phyloP scores from a whole-genome alignment of 148 eudicot genomes.

The Euryodendron excelsum region DNA sequence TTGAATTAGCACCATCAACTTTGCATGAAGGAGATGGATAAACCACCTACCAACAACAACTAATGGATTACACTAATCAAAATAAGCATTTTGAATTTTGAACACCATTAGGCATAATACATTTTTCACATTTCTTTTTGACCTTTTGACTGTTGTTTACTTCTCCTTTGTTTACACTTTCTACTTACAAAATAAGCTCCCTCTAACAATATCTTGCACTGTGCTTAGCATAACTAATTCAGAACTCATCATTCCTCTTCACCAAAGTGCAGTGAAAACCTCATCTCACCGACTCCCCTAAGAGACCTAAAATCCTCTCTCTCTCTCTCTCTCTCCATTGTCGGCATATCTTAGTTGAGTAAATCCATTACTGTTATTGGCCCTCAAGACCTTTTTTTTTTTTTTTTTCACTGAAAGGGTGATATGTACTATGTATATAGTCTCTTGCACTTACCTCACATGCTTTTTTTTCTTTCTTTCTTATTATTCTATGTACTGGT shows the following conservation, averaged over 20 bases:
- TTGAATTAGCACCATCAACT: neutral
- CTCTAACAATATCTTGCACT: neutral
- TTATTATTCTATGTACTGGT: too few species aligned
- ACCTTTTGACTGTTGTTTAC: slow-evolving; percentile 12
- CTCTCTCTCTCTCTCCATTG: slow-evolving; percentile 16
- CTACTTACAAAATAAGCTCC: neutral
- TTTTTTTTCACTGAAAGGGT: too few species aligned
- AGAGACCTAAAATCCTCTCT: neutral
- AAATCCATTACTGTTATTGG: too few species aligned
- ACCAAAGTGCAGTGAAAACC: neutral
- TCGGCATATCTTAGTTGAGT: too few species aligned
- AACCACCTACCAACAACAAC: slow-evolving; percentile 5
- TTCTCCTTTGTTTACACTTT: slow-evolving; percentile 8
- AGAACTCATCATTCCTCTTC: neutral
- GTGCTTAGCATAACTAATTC: neutral
- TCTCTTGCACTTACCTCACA: too few species aligned
- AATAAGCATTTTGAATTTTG: neutral
- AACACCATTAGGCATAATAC: neutral
- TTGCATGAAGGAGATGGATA: slow-evolving; percentile 4
- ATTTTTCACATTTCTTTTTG: neutral
- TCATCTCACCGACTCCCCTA: neutral
- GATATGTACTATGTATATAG: too few species aligned
- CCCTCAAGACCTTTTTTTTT: too few species aligned
- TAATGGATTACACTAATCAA: neutral
- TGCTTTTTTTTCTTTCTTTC: too few species aligned